Base-by-base conservation (phyloP, 169 alveolate species). In the Plasmodium ovale region DNA sequence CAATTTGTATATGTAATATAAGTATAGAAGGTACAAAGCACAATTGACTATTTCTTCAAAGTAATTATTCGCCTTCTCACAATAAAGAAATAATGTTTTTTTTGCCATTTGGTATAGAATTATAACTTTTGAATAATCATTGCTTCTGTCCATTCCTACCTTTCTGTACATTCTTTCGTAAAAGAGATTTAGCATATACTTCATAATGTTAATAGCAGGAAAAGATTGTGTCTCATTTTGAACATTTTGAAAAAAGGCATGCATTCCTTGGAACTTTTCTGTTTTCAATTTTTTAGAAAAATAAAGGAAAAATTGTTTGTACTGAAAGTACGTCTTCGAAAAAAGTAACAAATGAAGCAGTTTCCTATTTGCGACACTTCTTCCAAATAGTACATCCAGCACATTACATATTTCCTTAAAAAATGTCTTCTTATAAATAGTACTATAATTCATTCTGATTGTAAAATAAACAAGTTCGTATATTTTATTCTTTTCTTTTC, bases 381-480 rank as follows among this genome's bases (percentile, higher is more conserved):
- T 39, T 64, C 58, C 54, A 29, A 79, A 54, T 31, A 79, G 31
- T 49, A 14, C 47, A 79, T 79, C 89, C 21, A 79, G 19, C 6
- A 79, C 3, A n/a, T 27, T 51, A 42, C 68, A 79, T 16, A 79
- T 49, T 49, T 25, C 44, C 23, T 79, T 25, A n/a, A 64, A 79
- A 27, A 79, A 47, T 33, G 29, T 79, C 35, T 35, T 64, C 39
- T 23, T 51, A 79, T 51, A 79, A 7, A 79, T 65, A 79, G 47
- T n/a, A 10, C 19, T 35, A 62, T 35, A 35, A n/a, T 42, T 29
- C 31, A 79, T 79, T 65, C 35, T 65, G 19, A 79, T 79, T 16
- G 65, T 69, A 12, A 79, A 79, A 51, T 49, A 79, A 37, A 79
- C 37, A 12, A 79, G 70, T 65, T 79, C 89, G 42, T 79, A 51